Conservation (phyloP, 2,329 filamentous ascomycete genomes). For the Orbilia quercus region DNA sequence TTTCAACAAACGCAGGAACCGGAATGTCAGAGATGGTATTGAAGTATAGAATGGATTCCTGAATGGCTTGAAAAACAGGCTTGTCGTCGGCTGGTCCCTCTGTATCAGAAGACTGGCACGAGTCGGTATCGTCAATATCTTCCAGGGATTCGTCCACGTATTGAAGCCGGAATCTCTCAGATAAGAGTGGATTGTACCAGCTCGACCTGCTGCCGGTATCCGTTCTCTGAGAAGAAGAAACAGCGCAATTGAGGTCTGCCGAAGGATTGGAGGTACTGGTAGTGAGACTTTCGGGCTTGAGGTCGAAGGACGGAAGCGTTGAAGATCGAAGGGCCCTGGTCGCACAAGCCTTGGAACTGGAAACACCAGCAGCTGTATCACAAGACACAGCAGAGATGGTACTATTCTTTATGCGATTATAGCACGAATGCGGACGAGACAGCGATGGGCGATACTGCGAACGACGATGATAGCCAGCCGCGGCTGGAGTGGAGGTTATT, state of each 20-base stretch:
- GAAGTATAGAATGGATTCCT: slow-evolving; percentile 55
- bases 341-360: slow-evolving; percentile 26
- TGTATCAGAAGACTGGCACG: slow-evolving; percentile 49
- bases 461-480: slow-evolving; percentile 39
- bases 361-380: slow-evolving; percentile 38
- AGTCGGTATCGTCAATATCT: slow-evolving; percentile 38
- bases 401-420: slow-evolving; percentile 31
- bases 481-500: slow-evolving; percentile 29
- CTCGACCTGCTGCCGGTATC: slow-evolving; percentile 49
- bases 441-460: slow-evolving; percentile 46
- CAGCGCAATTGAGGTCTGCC: slow-evolving; percentile 10
- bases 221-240: slow-evolving; percentile 33
- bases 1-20: slow-evolving; percentile 48
- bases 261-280: neutral
- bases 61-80: slow-evolving; percentile 38
- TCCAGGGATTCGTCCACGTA: slow-evolving; percentile 47
- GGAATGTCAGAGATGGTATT: slow-evolving; percentile 54
- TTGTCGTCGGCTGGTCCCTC: slow-evolving; percentile 42
- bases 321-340: slow-evolving; percentile 24
- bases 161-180: slow-evolving; percentile 42
- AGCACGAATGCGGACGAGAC: slow-evolving; percentile 40
- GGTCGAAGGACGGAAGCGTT: slow-evolving; percentile 27
- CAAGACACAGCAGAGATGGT: slow-evolving; percentile 36
- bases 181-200: slow-evolving; percentile 48
- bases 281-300: slow-evolving; percentile 26